A percentile compares a stretch with the other conserved stretches of the same genome.
Conservation (phyloP, 1,284 basidiomycete genomes). For the Moniliophthora roreri region DNA sequence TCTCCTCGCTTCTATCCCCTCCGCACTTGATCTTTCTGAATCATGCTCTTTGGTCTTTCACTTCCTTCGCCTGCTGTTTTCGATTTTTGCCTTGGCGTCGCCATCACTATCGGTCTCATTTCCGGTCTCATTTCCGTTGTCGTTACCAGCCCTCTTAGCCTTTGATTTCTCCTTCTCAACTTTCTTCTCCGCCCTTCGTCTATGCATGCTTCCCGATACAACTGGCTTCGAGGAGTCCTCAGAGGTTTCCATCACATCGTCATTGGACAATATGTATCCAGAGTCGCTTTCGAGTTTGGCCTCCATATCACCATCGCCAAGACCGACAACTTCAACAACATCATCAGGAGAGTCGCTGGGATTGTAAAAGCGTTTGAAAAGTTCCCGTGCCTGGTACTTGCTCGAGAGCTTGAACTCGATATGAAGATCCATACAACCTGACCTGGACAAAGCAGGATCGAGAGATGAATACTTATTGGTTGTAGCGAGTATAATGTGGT, state of each 20-base stretch:
- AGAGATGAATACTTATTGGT: constrained; percentile 70
- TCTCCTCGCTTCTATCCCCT: too few relatives aligned
- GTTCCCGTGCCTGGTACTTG: constrained; percentile 59
- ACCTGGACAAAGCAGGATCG: constrained; percentile 73
- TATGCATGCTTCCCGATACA: neutral
- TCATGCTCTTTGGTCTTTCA: too few relatives aligned
- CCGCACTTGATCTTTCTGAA: too few relatives aligned
- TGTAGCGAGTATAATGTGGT: constrained; percentile 74
- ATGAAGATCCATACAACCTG: constrained; percentile 77
- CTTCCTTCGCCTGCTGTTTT: too few relatives aligned
- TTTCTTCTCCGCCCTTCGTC: neutral
- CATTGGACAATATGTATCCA: neutral
- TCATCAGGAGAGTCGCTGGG: constrained; percentile 32
- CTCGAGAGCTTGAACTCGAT: constrained; percentile 72
- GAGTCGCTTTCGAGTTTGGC: constrained; percentile 20
- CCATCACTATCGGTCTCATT: too few relatives aligned
- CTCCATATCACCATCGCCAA: constrained; percentile 25
- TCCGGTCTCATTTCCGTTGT: too few relatives aligned
- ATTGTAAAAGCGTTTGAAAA: constrained; percentile 68
- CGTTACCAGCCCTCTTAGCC: neutral
- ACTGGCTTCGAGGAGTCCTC: neutral
- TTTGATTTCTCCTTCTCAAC: neutral
- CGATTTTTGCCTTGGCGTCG: too few relatives aligned
- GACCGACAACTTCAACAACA: constrained; percentile 16
- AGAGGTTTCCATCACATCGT: neutral